Conservation (phyloP, 2,329 filamentous ascomycete genomes). For the Penicillium sp. region DNA sequence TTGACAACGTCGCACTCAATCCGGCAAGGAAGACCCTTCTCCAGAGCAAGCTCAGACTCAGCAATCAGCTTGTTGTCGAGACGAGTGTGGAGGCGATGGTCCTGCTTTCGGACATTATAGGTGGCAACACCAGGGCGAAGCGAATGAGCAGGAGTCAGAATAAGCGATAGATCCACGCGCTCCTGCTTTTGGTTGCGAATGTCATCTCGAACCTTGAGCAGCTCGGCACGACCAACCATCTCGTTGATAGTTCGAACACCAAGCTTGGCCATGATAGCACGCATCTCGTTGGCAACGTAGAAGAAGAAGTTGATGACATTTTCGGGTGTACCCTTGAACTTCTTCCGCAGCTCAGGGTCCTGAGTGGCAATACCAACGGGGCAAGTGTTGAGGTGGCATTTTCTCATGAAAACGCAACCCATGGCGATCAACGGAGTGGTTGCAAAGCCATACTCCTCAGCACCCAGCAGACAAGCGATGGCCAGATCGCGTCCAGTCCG, state of each 20-base stretch:
- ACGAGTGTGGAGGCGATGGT: conserved; percentile 88
- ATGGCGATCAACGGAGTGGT: conserved; percentile 93
- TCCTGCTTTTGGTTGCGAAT: conserved; percentile 83
- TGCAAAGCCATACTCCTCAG: conserved; percentile 97
- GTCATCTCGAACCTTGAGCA: conserved; percentile 83
- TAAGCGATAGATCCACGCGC: conserved; percentile 90
- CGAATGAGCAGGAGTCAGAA: conserved; percentile 93
- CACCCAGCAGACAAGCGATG: conserved; percentile 90
- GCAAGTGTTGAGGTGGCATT: conserved; percentile 66
- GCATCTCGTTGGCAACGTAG: conserved; percentile 92
- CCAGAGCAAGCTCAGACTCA: conserved; percentile 89
- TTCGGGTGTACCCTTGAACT: conserved; percentile 90
- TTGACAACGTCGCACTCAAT: conserved; percentile 97
- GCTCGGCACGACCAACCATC: conserved; percentile 92
- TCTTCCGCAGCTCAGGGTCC: conserved; percentile 89
- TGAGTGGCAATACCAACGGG: conserved; percentile 95
- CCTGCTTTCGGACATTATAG: conserved; percentile 97
- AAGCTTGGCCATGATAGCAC: conserved; percentile 94
- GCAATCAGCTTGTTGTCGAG: conserved; percentile 97
- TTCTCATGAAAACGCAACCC: conserved; percentile 91
- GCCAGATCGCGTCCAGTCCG: conserved; percentile 91
- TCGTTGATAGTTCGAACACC: conserved; percentile 95
- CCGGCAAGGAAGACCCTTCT: conserved; percentile 88
- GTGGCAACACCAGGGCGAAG: conserved; percentile 91
- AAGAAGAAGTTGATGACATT: conserved; percentile 99